Base-by-base conservation (phyloP, 495 filamentous ascomycete genomes). In the Xylaria castorea region DNA sequence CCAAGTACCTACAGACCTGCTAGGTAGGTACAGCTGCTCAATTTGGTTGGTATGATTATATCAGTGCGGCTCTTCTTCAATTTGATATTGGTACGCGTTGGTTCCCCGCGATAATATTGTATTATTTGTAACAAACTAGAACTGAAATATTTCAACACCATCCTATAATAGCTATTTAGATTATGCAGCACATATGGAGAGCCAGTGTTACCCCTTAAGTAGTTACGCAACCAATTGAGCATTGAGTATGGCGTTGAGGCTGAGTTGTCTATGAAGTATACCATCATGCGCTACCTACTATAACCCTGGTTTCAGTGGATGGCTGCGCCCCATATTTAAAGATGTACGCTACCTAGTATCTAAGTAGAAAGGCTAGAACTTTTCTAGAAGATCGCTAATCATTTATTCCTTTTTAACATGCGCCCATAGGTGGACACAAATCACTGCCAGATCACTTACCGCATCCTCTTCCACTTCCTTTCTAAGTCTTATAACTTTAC, bases 351-450 rank as follows among this genome's bases (percentile, higher is more conserved):
- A n/a, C n/a, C n/a, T 61, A 61, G 20, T 27, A 53, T 3, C 11
- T 11, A 7, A 11, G 16, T 14, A 9, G 32, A 20, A 14, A 61
- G 34, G 7, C 46, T 66, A 66, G 64, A 66, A 66, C 18, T 38
- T 9, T 66, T 66, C 64, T 51, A 66, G 64, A 66, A 66, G 46
- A 8, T 27, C 11, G 30, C 46, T 66, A 66, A 16, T 25, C 48
- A n/a, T 51, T 3, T 51, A n/a, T 51, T 9, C 22, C 20, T 11
- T 25, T 51, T 51, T 51, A 51, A n/a, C 22, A 8, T 25, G 50
- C 11, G 50, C 11, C 50, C 9, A 22, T 53, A n/a, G 50, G 50
- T 14, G 22, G 50, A n/a, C 48, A 25, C 20, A 48, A 51, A 25
- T 11, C 50, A 27, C 50, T 53, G 50, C 50, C 50, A 53, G 25